Evolutionary conservation across 768 basidiomycete genomes (phyloP).

Genomic region (Exidia glandulosa): DNA sequence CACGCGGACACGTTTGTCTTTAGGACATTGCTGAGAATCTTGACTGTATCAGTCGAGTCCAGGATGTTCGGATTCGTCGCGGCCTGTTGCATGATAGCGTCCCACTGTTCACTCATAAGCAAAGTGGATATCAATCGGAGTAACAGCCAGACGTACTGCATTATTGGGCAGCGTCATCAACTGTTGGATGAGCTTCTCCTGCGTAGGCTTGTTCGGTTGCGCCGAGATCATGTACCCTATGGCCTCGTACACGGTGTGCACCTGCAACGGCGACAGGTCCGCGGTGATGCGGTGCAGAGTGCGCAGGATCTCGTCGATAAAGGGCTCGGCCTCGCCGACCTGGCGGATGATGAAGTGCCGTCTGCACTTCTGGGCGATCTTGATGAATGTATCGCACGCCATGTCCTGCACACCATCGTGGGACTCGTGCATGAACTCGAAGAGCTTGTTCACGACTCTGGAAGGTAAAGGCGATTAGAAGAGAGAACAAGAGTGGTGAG

Average conservation of each 20-base stretch:
- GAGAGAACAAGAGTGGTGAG: not conserved
- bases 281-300: conserved; percentile 87
- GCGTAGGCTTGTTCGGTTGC: conserved; percentile 93
- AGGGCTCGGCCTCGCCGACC: conserved; percentile 92
- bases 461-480: not conserved
- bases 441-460: conserved; percentile 90
- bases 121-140: not conserved
- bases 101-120: too few species aligned
- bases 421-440: conserved; percentile 88
- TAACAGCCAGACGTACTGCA: conserved; percentile 46
- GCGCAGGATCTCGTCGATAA: conserved; percentile 93
- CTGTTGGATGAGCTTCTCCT: conserved; percentile 89
- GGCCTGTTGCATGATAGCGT: conserved; percentile 92
- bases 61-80: conserved; percentile 87
- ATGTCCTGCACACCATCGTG: conserved; percentile 91
- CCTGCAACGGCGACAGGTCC: conserved; percentile 86
- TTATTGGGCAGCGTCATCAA: conserved; percentile 97
- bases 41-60: conserved; percentile 85
- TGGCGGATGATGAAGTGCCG: conserved; percentile 99
- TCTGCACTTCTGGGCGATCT: conserved; percentile 97
- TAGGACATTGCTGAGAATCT: conserved; percentile 90
- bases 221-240: conserved; percentile 99
- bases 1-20: conserved; percentile 99
- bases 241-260: conserved; percentile 29
- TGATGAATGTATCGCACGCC: conserved; percentile 99